Base-by-base conservation (phyloP, 148 eudicot genomes). In the Selenicereus undatus region DNA sequence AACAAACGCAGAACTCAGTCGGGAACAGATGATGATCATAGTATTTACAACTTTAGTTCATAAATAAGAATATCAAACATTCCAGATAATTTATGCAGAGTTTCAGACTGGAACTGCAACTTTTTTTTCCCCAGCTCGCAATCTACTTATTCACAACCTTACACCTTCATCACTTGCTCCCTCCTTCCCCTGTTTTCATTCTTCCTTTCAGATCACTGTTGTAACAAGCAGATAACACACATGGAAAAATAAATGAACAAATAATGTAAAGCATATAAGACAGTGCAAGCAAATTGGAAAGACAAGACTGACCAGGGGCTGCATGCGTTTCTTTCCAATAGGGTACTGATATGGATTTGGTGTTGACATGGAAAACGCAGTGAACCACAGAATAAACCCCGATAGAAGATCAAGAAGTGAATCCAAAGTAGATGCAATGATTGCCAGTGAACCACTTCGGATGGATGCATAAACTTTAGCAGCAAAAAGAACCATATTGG, bases 311-410 rank as follows among this genome's bases (percentile, higher is more conserved):
- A 93, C 98, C 98, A 93, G 80, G 71, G 95, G 98, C 86, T 93
- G 98, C 98, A 93, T 93, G 12, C 95, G 91, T 75, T 90, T 92
- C 90, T 93, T 91, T 79, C 98, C 98, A 83, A 93, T 93, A 3
- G 98, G 98, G 81, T 93, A 93, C 75, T 90, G 92, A 81, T 92
- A 93, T 4, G 92, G 98, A 71, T 92, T 93, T 56, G 88, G 90
- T 71, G 91, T 88, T 82, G 91, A 90, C 98, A 93, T 93, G 80
- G 98, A 90, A 81, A 89, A 92, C 48, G 98, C 91, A 71, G 98
- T 89, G 86, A 93, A 93, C 98, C 98, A 93, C 66, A 93, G 82
- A 82, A 93, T 93, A 86, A 90, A 92, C 13, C 98, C 95, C 20
- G 94, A 92, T 21, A 91, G 85, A 50, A 93, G 90, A 86, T 93